These are phyloP conservation scores for Hanseniaspora nectarophila DNA, from an alignment of 805 yeast genomes.

Conservation along the genomic window DNA sequence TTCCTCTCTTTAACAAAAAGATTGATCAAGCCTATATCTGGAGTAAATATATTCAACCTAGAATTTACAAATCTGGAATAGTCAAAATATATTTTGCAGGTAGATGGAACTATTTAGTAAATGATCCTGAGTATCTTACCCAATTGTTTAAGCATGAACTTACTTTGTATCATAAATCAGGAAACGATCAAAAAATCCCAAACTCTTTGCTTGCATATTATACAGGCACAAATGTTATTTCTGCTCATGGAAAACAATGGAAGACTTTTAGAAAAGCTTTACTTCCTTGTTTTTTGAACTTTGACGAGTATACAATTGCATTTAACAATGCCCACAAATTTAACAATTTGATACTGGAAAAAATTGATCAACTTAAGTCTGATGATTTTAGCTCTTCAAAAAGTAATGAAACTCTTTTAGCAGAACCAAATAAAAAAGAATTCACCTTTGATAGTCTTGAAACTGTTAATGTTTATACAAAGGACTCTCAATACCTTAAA, in stretches of 20 bases:
- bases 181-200: conserved; percentile 49
- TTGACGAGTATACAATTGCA: conserved; percentile 31
- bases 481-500: background rate
- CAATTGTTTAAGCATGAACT: conserved; percentile 40
- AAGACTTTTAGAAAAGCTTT: conserved; percentile 35
- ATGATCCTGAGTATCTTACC: conserved; percentile 36
- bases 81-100: conserved; percentile 50
- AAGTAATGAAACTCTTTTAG: background rate
- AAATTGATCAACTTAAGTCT: background rate
- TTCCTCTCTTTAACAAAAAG: conserved; percentile 29
- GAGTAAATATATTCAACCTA: conserved; percentile 32
- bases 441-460: background rate
- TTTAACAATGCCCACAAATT: conserved; percentile 31
- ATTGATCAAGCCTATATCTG: conserved; percentile 37
- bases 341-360: conserved; percentile 22
- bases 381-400: background rate
- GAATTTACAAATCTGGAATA: conserved; percentile 43
- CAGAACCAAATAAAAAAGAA: background rate
- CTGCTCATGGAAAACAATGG: conserved; percentile 47
- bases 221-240: conserved; percentile 50
- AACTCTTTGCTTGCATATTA: conserved; percentile 42
- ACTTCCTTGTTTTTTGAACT: conserved; percentile 40
- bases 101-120: conserved; percentile 47
- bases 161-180: conserved; percentile 41
- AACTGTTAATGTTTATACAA: background rate